phyloP scores from a whole-genome alignment of 2,329 filamentous ascomycete species.

The Monilinia fructicola region DNA sequence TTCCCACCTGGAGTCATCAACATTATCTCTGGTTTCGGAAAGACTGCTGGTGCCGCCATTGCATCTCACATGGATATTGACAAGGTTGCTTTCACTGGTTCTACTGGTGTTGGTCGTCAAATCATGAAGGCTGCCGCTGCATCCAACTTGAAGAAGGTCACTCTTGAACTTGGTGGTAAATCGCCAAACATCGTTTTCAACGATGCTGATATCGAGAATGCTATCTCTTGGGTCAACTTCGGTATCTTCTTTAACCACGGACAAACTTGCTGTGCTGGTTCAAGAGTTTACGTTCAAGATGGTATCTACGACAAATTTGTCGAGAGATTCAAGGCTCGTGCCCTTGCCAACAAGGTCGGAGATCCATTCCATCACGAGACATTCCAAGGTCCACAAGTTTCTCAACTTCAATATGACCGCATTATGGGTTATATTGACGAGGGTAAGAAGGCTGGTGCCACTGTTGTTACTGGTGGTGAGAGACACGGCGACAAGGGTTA shows the following conservation, averaged over 20 bases:
- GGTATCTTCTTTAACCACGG: slow-evolving; percentile 48
- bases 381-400: slow-evolving; percentile 72
- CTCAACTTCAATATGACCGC: slow-evolving; percentile 67
- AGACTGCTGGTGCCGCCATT: slow-evolving; percentile 63
- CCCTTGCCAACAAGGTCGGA: slow-evolving; percentile 62
- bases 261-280: slow-evolving; percentile 57
- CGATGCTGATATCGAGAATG: slow-evolving; percentile 61
- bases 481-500: slow-evolving; percentile 66
- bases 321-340: slow-evolving; percentile 63
- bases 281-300: slow-evolving; percentile 68
- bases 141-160: slow-evolving; percentile 65
- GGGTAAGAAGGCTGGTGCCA: slow-evolving; percentile 65
- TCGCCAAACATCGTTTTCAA: slow-evolving; percentile 62
- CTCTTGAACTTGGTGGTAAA: slow-evolving; percentile 63
- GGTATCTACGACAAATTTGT: slow-evolving; percentile 70
- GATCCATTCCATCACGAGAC: slow-evolving; percentile 65
- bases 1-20: slow-evolving; percentile 66
- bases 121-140: slow-evolving; percentile 64
- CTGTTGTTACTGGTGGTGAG: slow-evolving; percentile 62
- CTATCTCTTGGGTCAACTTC: slow-evolving; percentile 61
- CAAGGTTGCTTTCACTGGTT: slow-evolving; percentile 67
- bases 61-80: slow-evolving; percentile 63
- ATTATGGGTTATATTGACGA: slow-evolving; percentile 67
- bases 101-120: slow-evolving; percentile 59
- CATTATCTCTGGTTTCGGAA: slow-evolving; percentile 65